Evolutionary conservation across 148 eudicot genomes (phyloP), one percentile per base, ranked within the genome.

Genomic region (Drosera capensis): DNA sequence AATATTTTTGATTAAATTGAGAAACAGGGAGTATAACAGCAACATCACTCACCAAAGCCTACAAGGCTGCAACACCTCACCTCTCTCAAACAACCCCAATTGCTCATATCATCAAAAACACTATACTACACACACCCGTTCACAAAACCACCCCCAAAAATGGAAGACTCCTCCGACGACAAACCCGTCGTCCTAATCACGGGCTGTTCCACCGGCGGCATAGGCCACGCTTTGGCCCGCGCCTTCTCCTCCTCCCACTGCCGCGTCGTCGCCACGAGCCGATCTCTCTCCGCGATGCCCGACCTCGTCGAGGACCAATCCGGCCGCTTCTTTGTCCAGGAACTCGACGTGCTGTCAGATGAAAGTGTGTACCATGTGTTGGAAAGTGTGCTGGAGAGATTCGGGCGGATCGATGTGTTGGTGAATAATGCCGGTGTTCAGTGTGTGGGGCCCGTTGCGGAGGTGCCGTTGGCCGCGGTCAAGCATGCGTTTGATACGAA

Each of bases 361-460:
- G 72, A 75, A 20, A 75, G 86, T 26, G 82, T 88, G 15, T 46
- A 43, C 3, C 38, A 23, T 15, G 92, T 60, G 13, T 44, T 83
- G 21, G 47, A 70, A 7, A 58, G 45, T 7, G 75, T 71, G 46
- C 48, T 83, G 1, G 67, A 75, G 14, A 62, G 58, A 20, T 75
- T 88, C 31, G 97, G 86, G 0, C 65, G 73, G 21, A 67, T 88
- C 30, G 97, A 88, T 67, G 25, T 88, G 3, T 35, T 88, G 2
- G 69, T 88, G 2, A 88, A 83, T 26, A 88, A 88, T 45, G 94
- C 94, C 7, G 97, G 94, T 3, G 71, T 80, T 22, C 97, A 70
- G 31, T 83, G 84, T 52, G 62, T 88, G 17, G 97, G 92, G 0
- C 97, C 97, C 20, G 71, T 83, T 23, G 97, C 94, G 40, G 97